Base-by-base conservation (phyloP, 345 rosid species). In the Erysimum cheiranthoides region DNA sequence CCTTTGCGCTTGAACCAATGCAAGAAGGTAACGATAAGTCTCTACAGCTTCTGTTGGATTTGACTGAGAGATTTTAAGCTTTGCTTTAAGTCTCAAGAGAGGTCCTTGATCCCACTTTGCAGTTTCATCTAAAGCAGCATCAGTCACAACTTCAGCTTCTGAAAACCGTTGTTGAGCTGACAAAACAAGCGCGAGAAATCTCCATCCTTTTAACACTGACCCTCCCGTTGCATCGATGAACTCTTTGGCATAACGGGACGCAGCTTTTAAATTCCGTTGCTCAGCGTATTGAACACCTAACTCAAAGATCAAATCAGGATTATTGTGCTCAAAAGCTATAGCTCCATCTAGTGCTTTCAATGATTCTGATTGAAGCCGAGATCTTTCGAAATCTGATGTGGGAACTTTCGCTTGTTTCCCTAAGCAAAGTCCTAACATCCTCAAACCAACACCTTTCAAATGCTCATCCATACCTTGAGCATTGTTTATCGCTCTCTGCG, bases 101-200 rank as follows among this genome's bases (percentile, higher is more conserved):
- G 91, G 91, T 56, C 90, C 93, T 80, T 90, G 96, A 69, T 94
- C 97, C 97, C 97, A 94, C 70, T 87, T 92, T 47, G 91, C 86
- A 28, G 91, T 92, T 90, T 92, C 97, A 68, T 92, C 97, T 56
- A 92, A 82, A 75, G 97, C 96, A 70, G 97, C 98, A 79, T 86
- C 96, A 5, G 81, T 90, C 40, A 94, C 97, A 57, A 89, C 92
- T 77, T 87, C 92, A 74, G 98, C 92, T 86, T 90, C 96, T 5
- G 96, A 70, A 75, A 86, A 90, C 74, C 90, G 82, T 52, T 90
- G 96, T 58, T 92, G 97, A 77, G 97, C 97, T 1, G 97, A 89
- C 79, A 94, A 80, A 79, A 92, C 88, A 63, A 90, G 86, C 28
- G 90, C 86, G 6, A 92, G 90, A 38, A 94, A 81, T 70, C 95